Conservation (phyloP, 768 basidiomycete genomes). For the Xerocomus spinulosus region DNA sequence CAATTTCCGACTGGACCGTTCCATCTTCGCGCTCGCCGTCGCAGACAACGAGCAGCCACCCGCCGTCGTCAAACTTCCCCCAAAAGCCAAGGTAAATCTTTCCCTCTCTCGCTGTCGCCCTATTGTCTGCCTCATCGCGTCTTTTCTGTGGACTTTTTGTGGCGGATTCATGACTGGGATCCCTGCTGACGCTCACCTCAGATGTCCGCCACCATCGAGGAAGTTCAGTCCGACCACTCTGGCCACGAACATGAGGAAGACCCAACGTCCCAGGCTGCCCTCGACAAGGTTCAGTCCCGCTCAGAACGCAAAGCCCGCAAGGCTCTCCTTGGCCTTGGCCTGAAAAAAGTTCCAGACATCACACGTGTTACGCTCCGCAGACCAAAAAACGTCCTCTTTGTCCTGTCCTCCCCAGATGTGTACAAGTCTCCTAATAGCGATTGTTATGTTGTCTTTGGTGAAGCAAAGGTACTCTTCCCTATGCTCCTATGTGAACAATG, state of each 20-base stretch:
- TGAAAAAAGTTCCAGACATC: constrained; percentile 91
- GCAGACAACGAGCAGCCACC: constrained; percentile 32
- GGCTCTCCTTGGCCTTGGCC: constrained; percentile 82
- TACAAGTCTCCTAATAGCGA: constrained; percentile 98
- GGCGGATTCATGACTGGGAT: constrained; percentile 28
- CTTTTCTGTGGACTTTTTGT: background rate
- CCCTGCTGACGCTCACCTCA: constrained; percentile 27
- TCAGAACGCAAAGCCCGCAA: constrained; percentile 95
- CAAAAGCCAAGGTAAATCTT: constrained; percentile 20
- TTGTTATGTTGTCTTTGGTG: constrained; percentile 98
- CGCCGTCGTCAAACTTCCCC: constrained; percentile 8
- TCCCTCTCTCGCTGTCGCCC: background rate
- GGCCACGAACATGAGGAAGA: constrained; percentile 75
- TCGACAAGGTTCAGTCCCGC: constrained; percentile 91
- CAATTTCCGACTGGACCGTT: constrained; percentile 21
- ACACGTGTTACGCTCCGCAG: constrained; percentile 92
- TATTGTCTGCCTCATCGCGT: background rate
- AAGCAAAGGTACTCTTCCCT: constrained; percentile 66
- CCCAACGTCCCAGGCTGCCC: constrained; percentile 76
- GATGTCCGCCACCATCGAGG: constrained; percentile 81
- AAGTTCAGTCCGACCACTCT: constrained; percentile 76
- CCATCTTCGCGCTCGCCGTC: constrained; percentile 27
- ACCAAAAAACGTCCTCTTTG: constrained; percentile 95
- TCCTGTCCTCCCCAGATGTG: constrained; percentile 90
- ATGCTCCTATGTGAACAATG: background rate